Percentiles rank a stretch among this genome's conserved stretches.
Evolutionary conservation across 1,284 basidiomycete species (phyloP).

Genomic region (Acaromyces ingoldii): DNA sequence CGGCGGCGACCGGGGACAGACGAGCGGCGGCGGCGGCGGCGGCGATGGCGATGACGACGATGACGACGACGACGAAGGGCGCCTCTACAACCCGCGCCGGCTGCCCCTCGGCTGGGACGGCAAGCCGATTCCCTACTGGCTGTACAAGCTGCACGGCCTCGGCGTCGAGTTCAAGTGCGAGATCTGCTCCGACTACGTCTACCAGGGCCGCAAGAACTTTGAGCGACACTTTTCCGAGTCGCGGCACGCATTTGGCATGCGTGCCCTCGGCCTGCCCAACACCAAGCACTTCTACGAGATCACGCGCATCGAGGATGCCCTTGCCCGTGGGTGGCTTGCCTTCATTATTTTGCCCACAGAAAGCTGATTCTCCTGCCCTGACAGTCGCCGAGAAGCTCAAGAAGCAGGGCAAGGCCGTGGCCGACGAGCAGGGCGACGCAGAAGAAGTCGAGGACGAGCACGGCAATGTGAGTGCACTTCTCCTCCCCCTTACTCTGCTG

Average conservation of each 20-base stretch:
- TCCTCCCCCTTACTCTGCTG: too few species aligned
- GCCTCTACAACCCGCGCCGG: conserved; percentile 96
- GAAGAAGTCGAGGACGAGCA: conserved; percentile 50
- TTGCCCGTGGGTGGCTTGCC: conserved; percentile 65
- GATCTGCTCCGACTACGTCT: conserved; percentile 71
- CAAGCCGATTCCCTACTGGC: conserved; percentile 96
- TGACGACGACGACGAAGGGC: conserved; percentile 54
- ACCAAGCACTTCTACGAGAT: conserved; percentile 99
- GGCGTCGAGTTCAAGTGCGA: conserved; percentile 97
- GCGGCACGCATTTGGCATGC: conserved; percentile 95
- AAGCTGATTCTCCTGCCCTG: background rate
- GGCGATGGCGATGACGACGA: conserved; percentile 53
- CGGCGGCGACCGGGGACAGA: conserved; percentile 16
- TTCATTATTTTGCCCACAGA: background rate
- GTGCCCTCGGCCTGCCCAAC: conserved; percentile 91
- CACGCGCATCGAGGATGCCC: conserved; percentile 90
- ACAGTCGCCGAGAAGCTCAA: conserved; percentile 42
- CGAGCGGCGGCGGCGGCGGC: conserved; percentile 34
- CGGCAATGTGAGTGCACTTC: conserved; percentile 39
- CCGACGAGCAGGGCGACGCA: conserved; percentile 33
- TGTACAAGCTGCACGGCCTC: conserved; percentile 95
- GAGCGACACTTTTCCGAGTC: conserved; percentile 91
- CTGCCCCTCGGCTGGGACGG: conserved; percentile 96
- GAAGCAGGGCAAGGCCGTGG: conserved; percentile 26
- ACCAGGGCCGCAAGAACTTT: conserved; percentile 62